Base-by-base conservation (phyloP, 306 rosid genomes). In the Prunus mume region DNA sequence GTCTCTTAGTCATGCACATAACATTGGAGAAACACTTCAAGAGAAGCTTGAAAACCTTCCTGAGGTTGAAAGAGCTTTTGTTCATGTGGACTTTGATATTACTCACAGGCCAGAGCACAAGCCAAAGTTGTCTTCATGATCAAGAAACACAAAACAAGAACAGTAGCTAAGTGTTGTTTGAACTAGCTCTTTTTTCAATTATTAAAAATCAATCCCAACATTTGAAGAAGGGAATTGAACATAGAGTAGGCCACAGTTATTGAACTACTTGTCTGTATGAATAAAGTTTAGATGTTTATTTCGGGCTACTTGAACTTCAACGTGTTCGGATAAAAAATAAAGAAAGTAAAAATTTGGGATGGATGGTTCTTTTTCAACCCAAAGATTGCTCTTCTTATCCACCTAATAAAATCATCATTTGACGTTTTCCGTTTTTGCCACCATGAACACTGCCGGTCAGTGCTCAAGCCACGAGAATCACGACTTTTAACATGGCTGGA, bases 41-140 rank as follows among this genome's bases (percentile, higher is more conserved):
- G 88, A 92, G 24, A 95, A 95, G 90, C 91, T 95, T 50, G 92
- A 95, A 74, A 85, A 68, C n/a, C 78, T 95, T 28, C 91, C 91
- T 0, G 92, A 89, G 76, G 88, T 95, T 65, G 97, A 95, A 30
- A 79, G 98, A 79, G 98, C 98, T 5, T 95, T 95, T 72, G 97
- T 95, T 75, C 98, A 95, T 74, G 89, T 92, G n/a, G 98, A 95
- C 70, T 80, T 90, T 50, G 96, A 94, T 63, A 74, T 77, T 50
- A 88, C 90, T 83, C 98, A 90, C 65, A 90, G 78, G 85, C 91
- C 85, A 5, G 94, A 91, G 82, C 98, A 94, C 87, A 87, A 85
- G 57, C 58, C 90, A 10, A 88, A 77, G 65, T 11, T n/a, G 12
- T 5, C 65, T 11, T 60, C 34, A 24, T 60, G 65, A 60, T 60